These are phyloP conservation scores for Colletotrichum tofieldiae DNA, from an alignment of 2,329 filamentous ascomycete genomes.

Conservation along the genomic window DNA sequence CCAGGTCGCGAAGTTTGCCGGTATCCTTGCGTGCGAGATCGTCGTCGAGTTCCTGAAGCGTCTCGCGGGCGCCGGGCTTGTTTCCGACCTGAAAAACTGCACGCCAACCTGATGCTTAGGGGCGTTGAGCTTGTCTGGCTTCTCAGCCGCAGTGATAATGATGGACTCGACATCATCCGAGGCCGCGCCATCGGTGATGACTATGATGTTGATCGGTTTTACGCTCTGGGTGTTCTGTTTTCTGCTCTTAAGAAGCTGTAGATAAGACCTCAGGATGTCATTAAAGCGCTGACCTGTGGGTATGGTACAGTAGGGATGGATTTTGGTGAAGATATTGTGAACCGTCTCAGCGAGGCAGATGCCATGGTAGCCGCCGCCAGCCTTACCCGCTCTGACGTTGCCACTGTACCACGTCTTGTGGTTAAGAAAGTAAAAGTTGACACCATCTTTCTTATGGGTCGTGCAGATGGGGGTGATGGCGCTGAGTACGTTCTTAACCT, in stretches of 20 bases:
- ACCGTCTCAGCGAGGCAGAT: slow-evolving; percentile 73
- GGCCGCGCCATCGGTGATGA: slow-evolving; percentile 90
- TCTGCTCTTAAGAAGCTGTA: slow-evolving; percentile 60
- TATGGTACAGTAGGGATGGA: slow-evolving; percentile 77
- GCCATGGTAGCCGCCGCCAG: slow-evolving; percentile 73
- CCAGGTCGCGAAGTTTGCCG: slow-evolving; percentile 83
- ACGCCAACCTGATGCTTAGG: slow-evolving; percentile 88
- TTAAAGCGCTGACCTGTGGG: slow-evolving; percentile 82
- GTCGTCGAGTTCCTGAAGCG: slow-evolving; percentile 84
- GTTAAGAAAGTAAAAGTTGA: slow-evolving; percentile 95
- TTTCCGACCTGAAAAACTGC: slow-evolving; percentile 96
- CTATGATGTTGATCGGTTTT: slow-evolving; percentile 91
- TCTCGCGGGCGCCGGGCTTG: slow-evolving; percentile 75
- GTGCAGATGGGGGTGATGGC: slow-evolving; percentile 89
- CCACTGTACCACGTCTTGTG: slow-evolving; percentile 62
- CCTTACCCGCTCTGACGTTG: slow-evolving; percentile 47
- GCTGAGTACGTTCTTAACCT: slow-evolving; percentile 79
- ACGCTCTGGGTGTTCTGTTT: slow-evolving; percentile 62
- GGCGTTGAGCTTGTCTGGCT: slow-evolving; percentile 79
- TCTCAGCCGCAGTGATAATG: slow-evolving; percentile 77
- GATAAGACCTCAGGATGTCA: slow-evolving; percentile 81
- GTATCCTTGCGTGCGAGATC: slow-evolving; percentile 70
- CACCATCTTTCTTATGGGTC: slow-evolving; percentile 83
- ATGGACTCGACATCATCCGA: slow-evolving; percentile 83
- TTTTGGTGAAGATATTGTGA: slow-evolving; percentile 77